These are phyloP conservation scores for Emydomyces testavorans DNA, from an alignment of 2,329 filamentous ascomycete species.

Conservation along the genomic window DNA sequence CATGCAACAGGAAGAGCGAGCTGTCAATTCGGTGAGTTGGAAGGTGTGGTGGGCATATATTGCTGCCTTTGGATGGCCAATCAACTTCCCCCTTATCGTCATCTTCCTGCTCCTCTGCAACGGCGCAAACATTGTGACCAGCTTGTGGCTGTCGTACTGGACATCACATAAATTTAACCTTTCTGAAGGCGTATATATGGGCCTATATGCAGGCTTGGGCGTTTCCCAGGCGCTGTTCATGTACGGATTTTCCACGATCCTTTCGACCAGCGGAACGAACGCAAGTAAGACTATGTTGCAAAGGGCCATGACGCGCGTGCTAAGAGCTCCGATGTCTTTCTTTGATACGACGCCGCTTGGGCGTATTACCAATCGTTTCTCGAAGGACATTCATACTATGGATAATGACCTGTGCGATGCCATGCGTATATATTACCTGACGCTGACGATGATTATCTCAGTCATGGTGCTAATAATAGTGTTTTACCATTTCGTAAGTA, in stretches of 20 bases:
- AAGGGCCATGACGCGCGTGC: slow-evolving; percentile 63
- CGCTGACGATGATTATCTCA: slow-evolving; percentile 65
- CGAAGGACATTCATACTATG: slow-evolving; percentile 91
- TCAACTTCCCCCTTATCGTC: slow-evolving; percentile 50
- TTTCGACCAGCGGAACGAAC: slow-evolving; percentile 69
- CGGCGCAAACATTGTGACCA: slow-evolving; percentile 74
- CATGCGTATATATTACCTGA: slow-evolving; percentile 86
- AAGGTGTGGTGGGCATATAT: slow-evolving; percentile 69
- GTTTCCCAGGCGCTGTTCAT: slow-evolving; percentile 58
- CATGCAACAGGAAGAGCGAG: slow-evolving; percentile 45
- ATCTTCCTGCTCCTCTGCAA: slow-evolving; percentile 60
- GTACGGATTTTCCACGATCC: slow-evolving; percentile 66
- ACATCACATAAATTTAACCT: slow-evolving; percentile 63
- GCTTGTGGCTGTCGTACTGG: slow-evolving; percentile 91
- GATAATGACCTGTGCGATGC: slow-evolving; percentile 83
- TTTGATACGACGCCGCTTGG: slow-evolving; percentile 95
- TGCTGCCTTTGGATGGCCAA: slow-evolving; percentile 56
- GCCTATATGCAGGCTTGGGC: slow-evolving; percentile 59
- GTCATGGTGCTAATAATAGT: slow-evolving; percentile 85
- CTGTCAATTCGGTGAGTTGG: slow-evolving; percentile 67
- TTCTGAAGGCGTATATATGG: slow-evolving; percentile 57
- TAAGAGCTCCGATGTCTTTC: slow-evolving; percentile 67
- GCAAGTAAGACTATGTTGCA: slow-evolving; percentile 74
- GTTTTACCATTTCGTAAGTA: slow-evolving; percentile 67
- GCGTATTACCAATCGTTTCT: slow-evolving; percentile 92